Conservation (phyloP, 805 yeast genomes). For the Candida hispaniensis region DNA sequence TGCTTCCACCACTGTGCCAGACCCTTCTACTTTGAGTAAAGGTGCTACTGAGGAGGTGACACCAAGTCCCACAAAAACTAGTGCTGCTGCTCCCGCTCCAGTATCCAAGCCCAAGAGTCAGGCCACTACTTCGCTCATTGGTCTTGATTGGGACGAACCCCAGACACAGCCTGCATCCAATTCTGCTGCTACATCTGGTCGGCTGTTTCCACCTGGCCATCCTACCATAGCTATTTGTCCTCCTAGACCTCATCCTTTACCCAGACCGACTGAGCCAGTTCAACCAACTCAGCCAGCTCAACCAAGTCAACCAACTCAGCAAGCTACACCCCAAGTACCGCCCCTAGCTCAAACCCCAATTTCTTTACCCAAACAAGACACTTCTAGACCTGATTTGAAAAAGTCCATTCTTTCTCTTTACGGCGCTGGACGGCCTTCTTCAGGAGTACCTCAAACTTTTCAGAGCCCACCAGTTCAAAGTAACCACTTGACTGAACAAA, state of each 20-base stretch:
- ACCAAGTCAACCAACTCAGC: slow-evolving; percentile 17
- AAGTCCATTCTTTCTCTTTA: slow-evolving; percentile 85
- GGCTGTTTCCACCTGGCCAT: no score
- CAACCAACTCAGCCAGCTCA: slow-evolving; percentile 15
- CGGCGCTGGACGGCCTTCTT: slow-evolving; percentile 32
- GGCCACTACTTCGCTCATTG: slow-evolving; percentile 18
- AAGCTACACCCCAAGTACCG: slow-evolving; percentile 20
- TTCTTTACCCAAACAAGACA: slow-evolving; percentile 20
- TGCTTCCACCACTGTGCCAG: slow-evolving; percentile 43
- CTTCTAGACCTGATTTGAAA: slow-evolving; percentile 70
- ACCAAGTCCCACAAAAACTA: slow-evolving; percentile 4
- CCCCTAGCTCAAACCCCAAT: slow-evolving; percentile 18
- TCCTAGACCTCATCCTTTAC: no score
- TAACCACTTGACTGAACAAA: slow-evolving; percentile 1
- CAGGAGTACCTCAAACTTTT: slow-evolving; percentile 3
- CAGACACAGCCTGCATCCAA: slow-evolving; percentile 13
- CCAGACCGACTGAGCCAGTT: no score
- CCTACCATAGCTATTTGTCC: no score
- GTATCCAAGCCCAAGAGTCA: background rate
- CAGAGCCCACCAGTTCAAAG: background rate
- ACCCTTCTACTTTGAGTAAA: slow-evolving; percentile 38
- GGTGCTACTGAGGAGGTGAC: slow-evolving; percentile 1
- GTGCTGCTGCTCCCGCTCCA: slow-evolving; percentile 9
- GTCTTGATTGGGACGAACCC: slow-evolving; percentile 23
- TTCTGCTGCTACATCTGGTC: slow-evolving; percentile 2